These are phyloP conservation scores for Hibiscus tridactylites DNA, from an alignment of 345 rosid species.

Conservation along the genomic window DNA sequence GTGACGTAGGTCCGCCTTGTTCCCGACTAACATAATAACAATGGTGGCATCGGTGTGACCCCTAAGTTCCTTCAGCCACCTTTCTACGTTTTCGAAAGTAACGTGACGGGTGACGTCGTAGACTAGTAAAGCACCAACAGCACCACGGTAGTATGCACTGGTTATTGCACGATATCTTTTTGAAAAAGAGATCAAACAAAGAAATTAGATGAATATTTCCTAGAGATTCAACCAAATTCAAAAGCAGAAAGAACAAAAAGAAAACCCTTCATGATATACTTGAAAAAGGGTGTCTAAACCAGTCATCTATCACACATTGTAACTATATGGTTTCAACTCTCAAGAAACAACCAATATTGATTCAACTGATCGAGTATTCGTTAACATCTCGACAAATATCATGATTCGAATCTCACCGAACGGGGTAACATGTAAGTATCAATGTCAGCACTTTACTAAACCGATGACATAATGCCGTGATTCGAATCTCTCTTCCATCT, in stretches of 20 bases:
- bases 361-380: too few species aligned
- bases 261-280: neutral
- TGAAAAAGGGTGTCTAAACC: too few species aligned
- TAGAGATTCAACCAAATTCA: neutral
- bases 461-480: too few species aligned
- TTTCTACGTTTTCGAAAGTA: conserved; percentile 76
- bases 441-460: too few species aligned
- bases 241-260: neutral
- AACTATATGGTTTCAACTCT: neutral
- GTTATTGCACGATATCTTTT: conserved; percentile 78
- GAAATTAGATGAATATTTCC: neutral
- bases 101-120: conserved; percentile 82
- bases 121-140: conserved; percentile 30
- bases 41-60: conserved; percentile 79
- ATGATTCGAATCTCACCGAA: too few species aligned
- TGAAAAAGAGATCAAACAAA: neutral
- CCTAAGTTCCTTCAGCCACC: conserved; percentile 87
- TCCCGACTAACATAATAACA: conserved; percentile 85
- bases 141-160: conserved; percentile 57
- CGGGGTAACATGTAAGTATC: too few species aligned
- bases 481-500: neutral
- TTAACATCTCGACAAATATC: too few species aligned
- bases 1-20: conserved; percentile 87
- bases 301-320: neutral
- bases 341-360: neutral